Evolutionary conservation across 2,329 filamentous ascomycete genomes (phyloP), one percentile per base, ranked within the genome.

Genomic region (Metarhizium anisopliae): DNA sequence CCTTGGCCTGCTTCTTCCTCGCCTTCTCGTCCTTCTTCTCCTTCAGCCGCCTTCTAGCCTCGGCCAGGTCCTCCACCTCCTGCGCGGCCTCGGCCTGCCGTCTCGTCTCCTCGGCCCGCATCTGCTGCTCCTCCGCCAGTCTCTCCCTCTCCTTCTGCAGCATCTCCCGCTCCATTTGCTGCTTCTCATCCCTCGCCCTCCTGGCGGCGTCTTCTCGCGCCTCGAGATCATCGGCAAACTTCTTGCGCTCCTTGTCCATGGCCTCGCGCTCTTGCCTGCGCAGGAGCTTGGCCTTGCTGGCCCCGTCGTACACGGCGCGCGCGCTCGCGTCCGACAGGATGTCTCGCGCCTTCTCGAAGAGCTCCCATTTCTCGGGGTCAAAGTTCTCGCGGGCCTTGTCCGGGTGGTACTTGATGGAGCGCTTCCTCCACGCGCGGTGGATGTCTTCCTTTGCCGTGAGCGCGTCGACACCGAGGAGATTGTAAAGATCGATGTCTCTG

Each of bases 321-420:
- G 90, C 81, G 14, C 79, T 80, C 0, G 83, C 72, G 60, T 91
- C 86, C 32, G 83, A 81, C 2, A 97, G 82, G 2, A 96, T 82
- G 71, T 95, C 90, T 67, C 90, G 84, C n/a, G 90, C 92, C 59
- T 88, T 87, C 66, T 91, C 88, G 56, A 95, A 84, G 1, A 88
- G 78, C 70, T 96, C 89, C 76, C 95, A 97, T 65, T 88, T 89
- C 55, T 86, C 85, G 50, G 89, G 79, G 62, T 94, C 90, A 63
- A 87, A 90, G 42, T 79, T 75, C 53, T 82, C 83, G 60, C 85
- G 82, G 55, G 92, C 85, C 74, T 96, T 96, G 78, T 97, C 93
- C 1, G 93, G 93, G 70, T 97, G 93, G 75, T 92, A 90, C 66
- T 90, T 90, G n/a, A 96, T 77, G 3, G 90, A 90, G 35, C 86